Evolutionary conservation across 768 basidiomycete genomes (phyloP).

Genomic region (Lactarius deliciosus): DNA sequence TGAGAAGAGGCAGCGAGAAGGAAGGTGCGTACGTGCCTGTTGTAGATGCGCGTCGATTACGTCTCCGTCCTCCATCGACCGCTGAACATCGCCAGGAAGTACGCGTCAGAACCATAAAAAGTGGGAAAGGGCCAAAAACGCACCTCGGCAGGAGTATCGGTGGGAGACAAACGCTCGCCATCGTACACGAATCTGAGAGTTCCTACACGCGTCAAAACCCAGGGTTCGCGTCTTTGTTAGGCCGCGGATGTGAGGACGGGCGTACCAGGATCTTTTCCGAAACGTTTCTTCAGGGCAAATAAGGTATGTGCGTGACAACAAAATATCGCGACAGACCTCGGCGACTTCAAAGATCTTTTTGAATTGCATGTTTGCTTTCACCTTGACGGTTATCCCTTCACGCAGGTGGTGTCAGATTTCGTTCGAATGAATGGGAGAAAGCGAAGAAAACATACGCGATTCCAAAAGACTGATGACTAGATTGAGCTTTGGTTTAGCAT

Average conservation of each 20-base stretch:
- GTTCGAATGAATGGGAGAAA: background rate
- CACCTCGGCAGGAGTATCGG: constrained; percentile 26
- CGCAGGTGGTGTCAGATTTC: background rate
- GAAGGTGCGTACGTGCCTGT: constrained; percentile 15
- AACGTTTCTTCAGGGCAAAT: constrained; percentile 18
- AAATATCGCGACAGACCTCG: constrained; percentile 16
- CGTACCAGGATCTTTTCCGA: constrained; percentile 28
- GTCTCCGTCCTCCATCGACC: constrained; percentile 28
- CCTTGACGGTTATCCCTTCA: constrained; percentile 26
- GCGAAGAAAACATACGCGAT: constrained; percentile 13
- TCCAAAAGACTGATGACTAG: constrained; percentile 25
- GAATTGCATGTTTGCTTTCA: constrained; percentile 30
- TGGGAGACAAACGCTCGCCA: constrained; percentile 25
- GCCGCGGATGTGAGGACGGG: background rate
- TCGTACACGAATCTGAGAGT: constrained; percentile 27
- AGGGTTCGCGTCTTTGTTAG: background rate
- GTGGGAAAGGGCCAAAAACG: background rate
- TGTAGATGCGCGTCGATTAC: constrained; percentile 28
- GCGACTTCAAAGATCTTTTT: constrained; percentile 29
- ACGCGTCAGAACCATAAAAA: constrained; percentile 3
- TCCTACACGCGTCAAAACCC: constrained; percentile 16
- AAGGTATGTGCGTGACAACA: background rate
- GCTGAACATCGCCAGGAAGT: constrained; percentile 1
- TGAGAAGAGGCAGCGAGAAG: background rate
- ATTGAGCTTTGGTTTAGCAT: constrained; percentile 28